Evolutionary conservation across 164 flowering plant genomes (phyloP), one percentile per base, ranked within the genome.

Genomic region (Hamamelis virginiana): DNA sequence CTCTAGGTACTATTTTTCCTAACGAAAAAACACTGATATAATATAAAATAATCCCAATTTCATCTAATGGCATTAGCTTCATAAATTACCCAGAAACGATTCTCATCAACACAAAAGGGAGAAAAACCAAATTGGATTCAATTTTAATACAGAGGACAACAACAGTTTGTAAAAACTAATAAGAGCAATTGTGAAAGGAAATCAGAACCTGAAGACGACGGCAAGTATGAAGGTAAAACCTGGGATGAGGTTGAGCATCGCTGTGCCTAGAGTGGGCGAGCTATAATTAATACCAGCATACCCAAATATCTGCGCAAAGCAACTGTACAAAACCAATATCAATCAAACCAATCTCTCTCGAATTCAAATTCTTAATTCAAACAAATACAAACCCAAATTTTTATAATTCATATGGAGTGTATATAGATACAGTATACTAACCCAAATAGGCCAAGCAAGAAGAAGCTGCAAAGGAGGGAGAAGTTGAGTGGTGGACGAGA

Each of bases 211-310:
- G 78, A 78, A 78, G 68, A 75, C 45, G 53, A 85, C 47, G 25
- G 89, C 87, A 44, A 85, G 83, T n/a, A 85, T 22, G 76, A 87
- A 87, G 33, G 89, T 83, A 55, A 84, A 68, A 25, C 76, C 87
- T 3, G 91, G 91, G 44, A 82, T 48, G 38, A 85, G 84, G 68
- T 87, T 85, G 68, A 85, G 85, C 82, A 87, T 75, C 22, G 89
- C 76, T 5, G 87, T 70, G 47, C 72, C 75, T 63, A 87, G 85
- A 10, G 86, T 82, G 9, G 91, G 78, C 9, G 91, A 84, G 72
- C 83, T 78, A 25, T 70, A 80, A 12, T 73, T 47, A 27, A 84
- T 72, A n/a, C 89, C 91, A 55, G 79, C 72, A 64, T 79, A 82
- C 19, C 85, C 84, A 66, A 72, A 66, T 44, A 83, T 44, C 78